Percentiles rank a stretch among this genome's conserved stretches.
Conservation (phyloP, 1,284 basidiomycete species). For the Ustilago xerochloae region DNA sequence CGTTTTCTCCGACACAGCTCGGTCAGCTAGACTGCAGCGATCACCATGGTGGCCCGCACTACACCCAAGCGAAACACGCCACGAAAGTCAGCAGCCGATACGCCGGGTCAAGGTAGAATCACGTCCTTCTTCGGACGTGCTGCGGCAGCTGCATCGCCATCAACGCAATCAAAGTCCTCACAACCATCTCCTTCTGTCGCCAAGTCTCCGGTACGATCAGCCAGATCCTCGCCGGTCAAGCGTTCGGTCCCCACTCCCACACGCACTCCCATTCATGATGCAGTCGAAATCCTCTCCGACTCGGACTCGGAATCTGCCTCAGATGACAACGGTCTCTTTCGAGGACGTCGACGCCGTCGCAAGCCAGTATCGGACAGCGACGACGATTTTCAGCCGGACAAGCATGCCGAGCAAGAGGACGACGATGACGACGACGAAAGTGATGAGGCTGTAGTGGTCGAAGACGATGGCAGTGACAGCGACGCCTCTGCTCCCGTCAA, state of each 20-base stretch:
- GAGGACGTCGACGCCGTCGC: slow-evolving; percentile 12
- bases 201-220: not conserved
- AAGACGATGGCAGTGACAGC: slow-evolving; percentile 5
- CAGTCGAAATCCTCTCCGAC: slow-evolving; percentile 10
- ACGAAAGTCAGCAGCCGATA: slow-evolving; percentile 5
- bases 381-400: slow-evolving; percentile 32
- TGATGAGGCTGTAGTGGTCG: slow-evolving; percentile 3
- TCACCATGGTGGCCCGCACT: slow-evolving; percentile 7
- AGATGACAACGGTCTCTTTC: slow-evolving; percentile 17
- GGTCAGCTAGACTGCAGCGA: not conserved
- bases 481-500: not conserved
- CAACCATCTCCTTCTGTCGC: not conserved
- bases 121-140: slow-evolving; percentile 32
- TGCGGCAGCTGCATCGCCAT: slow-evolving; percentile 5
- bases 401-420: slow-evolving; percentile 10
- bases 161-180: slow-evolving; percentile 1
- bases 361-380: slow-evolving; percentile 16
- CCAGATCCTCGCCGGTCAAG: slow-evolving; percentile 9
- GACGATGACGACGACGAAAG: slow-evolving; percentile 22
- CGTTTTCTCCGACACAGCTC: not conserved
- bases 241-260: not conserved
- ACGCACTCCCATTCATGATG: not conserved
- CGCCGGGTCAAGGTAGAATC: slow-evolving; percentile 32
- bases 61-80: slow-evolving; percentile 28
- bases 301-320: slow-evolving; percentile 14